These are phyloP conservation scores for Hypoxylon sp. DNA, from an alignment of 2,329 filamentous ascomycete species.

Conservation along the genomic window DNA sequence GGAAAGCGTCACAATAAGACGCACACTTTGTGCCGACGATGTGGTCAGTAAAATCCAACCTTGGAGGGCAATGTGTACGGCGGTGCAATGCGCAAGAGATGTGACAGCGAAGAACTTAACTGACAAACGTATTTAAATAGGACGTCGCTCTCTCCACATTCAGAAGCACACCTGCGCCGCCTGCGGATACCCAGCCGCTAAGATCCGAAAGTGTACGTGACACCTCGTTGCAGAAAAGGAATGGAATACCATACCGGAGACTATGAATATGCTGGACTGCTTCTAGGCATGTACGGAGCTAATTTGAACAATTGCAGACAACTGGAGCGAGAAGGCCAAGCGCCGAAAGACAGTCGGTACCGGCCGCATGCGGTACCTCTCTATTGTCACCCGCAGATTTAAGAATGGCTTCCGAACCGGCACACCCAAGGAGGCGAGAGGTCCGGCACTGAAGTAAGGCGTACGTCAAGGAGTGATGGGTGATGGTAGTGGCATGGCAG, in stretches of 20 bases:
- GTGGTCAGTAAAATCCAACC: slow-evolving; percentile 76
- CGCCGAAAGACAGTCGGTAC: slow-evolving; percentile 99
- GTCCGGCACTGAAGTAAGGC: slow-evolving; percentile 62
- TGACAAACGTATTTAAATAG: slow-evolving; percentile 63
- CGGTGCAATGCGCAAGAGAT: slow-evolving; percentile 9
- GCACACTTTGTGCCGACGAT: slow-evolving; percentile 98
- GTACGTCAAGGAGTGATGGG: slow-evolving; percentile 55
- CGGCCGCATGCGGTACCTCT: slow-evolving; percentile 95
- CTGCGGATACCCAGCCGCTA: slow-evolving; percentile 97
- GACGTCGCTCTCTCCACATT: slow-evolving; percentile 97
- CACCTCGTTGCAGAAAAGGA: not conserved
- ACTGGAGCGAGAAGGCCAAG: slow-evolving; percentile 99
- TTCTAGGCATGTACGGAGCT: slow-evolving; percentile 2
- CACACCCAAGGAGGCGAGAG: slow-evolving; percentile 78
- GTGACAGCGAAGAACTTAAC: slow-evolving; percentile 19
- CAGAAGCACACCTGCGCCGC: slow-evolving; percentile 98
- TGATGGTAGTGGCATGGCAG: slow-evolving; percentile 55
- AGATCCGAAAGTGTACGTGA: slow-evolving; percentile 97
- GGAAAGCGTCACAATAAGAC: slow-evolving; percentile 91
- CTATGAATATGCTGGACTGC: slow-evolving; percentile 58
- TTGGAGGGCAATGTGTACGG: slow-evolving; percentile 5
- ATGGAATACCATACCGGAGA: slow-evolving; percentile 10
- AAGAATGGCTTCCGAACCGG: slow-evolving; percentile 98
- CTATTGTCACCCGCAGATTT: slow-evolving; percentile 92
- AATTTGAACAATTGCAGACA: slow-evolving; percentile 73